phyloP scores from a whole-genome alignment of 345 rosid species.

The Moringa oleifera region DNA sequence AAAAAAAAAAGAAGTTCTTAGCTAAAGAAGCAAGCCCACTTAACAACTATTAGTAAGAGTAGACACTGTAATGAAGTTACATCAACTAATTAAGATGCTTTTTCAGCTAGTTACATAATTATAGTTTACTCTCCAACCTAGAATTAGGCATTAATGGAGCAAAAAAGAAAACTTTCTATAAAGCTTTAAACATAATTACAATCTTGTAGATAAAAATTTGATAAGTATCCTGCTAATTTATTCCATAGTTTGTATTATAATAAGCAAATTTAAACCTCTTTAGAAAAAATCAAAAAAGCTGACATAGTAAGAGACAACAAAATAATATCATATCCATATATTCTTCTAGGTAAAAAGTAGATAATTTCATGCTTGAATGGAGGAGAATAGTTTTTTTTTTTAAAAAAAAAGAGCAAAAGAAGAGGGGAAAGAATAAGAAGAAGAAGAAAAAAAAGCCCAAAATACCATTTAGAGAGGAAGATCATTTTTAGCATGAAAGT shows the following conservation, averaged over 20 bases:
- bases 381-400: too few relatives aligned
- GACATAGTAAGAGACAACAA: background rate
- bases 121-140: conserved; percentile 7
- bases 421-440: too few relatives aligned
- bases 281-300: background rate
- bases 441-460: too few relatives aligned
- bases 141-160: conserved; percentile 11
- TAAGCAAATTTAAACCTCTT: background rate
- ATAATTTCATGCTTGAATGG: too few relatives aligned
- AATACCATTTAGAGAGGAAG: too few relatives aligned
- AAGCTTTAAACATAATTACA: background rate
- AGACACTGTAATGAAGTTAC: conserved; percentile 6
- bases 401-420: too few relatives aligned
- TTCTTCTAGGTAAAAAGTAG: too few relatives aligned
- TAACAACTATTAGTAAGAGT: conserved; percentile 13
- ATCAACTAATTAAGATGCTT: conserved; percentile 17
- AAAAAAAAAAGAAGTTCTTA: too few relatives aligned
- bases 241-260: conserved; percentile 1
- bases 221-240: background rate
- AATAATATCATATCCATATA: too few relatives aligned
- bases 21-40: background rate
- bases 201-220: background rate
- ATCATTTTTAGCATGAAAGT: too few relatives aligned
- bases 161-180: background rate
- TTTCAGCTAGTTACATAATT: conserved; percentile 5